phyloP scores from a whole-genome alignment of 495 filamentous ascomycete species.

The Aspergillus conjunctus region DNA sequence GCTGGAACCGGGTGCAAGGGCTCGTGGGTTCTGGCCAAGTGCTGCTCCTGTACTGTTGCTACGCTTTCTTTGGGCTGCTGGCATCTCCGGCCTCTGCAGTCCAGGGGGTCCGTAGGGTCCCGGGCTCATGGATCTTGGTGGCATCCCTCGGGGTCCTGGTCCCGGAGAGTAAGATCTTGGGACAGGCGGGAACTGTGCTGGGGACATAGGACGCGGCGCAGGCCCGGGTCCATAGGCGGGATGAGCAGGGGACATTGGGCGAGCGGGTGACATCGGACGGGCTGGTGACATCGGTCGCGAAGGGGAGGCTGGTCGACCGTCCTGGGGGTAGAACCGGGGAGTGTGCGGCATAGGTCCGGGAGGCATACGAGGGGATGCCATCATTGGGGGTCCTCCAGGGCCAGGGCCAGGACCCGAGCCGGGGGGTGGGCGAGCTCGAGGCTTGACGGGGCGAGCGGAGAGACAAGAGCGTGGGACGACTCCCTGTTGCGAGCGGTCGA shows the following conservation, averaged over 20 bases:
- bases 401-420: constrained; percentile 49
- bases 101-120: constrained; percentile 51
- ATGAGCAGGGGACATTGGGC: constrained; percentile 31
- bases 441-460: constrained; percentile 89
- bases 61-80: constrained; percentile 44
- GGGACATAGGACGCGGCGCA: constrained; percentile 17
- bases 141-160: constrained; percentile 36
- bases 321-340: constrained; percentile 44
- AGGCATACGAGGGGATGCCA: constrained; percentile 54
- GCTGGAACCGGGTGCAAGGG: constrained; percentile 60
- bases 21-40: constrained; percentile 43
- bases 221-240: constrained; percentile 12
- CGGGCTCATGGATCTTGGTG: constrained; percentile 54
- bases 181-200: constrained; percentile 29
- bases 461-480: constrained; percentile 93
- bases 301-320: constrained; percentile 45
- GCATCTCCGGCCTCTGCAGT: constrained; percentile 48
- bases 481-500: constrained; percentile 89
- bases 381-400: constrained; percentile 38
- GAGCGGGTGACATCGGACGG: constrained; percentile 41
- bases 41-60: constrained; percentile 56
- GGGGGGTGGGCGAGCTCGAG: constrained; percentile 63
- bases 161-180: constrained; percentile 51
- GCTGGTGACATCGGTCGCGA: constrained; percentile 39
- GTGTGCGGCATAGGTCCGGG: constrained; percentile 32